Percentiles rank a stretch among this genome's conserved stretches.
Evolutionary conservation across 176 grass and related monocot genomes (phyloP).

Genomic region (Carex littledalei): DNA sequence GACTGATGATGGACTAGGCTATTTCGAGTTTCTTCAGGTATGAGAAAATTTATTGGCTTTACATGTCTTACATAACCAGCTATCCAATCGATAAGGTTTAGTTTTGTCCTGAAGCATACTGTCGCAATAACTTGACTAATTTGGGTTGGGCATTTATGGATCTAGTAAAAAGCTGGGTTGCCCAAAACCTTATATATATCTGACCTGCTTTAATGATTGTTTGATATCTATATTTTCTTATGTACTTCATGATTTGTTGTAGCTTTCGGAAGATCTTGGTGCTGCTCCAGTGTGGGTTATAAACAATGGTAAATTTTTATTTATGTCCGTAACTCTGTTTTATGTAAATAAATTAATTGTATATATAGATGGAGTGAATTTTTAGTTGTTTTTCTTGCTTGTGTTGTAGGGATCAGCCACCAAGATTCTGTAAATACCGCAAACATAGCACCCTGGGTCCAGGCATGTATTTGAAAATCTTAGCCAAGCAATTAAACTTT

Average conservation of each 20-base stretch:
- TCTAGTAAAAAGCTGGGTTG: not conserved
- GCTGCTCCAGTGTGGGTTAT: conserved; percentile 82
- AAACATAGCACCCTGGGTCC: conserved; percentile 32
- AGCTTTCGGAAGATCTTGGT: conserved; percentile 81
- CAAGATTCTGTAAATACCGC: conserved; percentile 40
- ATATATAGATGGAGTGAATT: not conserved
- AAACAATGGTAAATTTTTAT: conserved; percentile 64
- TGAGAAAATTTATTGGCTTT: not conserved
- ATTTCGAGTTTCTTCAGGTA: conserved; percentile 95
- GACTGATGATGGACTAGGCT: conserved; percentile 96
- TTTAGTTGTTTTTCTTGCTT: conserved; percentile 3
- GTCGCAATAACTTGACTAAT: not conserved
- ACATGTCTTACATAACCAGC: not conserved
- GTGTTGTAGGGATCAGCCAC: conserved; percentile 54
- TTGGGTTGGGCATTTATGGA: not conserved
- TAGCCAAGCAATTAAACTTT: not conserved
- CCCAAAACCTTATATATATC: not conserved
- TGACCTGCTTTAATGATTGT: not conserved
- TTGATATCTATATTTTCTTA: not conserved
- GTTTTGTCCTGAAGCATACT: conserved; percentile 6
- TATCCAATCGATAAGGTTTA: not conserved
- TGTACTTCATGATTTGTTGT: conserved; percentile 19
- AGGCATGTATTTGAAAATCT: conserved; percentile 37
- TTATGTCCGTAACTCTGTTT: not conserved
- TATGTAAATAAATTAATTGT: not conserved